These are phyloP conservation scores for Hypsizygus marmoreus DNA, from an alignment of 768 basidiomycete genomes.

Conservation along the genomic window DNA sequence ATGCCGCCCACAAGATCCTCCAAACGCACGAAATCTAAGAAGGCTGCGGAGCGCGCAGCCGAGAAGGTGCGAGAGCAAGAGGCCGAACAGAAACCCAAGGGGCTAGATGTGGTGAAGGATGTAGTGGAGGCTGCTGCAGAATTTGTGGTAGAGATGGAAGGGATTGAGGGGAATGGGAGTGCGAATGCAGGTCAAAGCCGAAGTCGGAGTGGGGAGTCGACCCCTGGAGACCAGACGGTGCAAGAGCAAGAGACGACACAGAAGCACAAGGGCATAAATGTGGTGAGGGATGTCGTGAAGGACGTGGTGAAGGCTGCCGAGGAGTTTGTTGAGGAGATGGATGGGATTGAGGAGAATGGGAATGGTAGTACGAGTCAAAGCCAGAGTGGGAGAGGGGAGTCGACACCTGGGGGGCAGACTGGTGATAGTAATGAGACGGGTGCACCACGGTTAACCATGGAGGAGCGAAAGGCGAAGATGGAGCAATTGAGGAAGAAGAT, in stretches of 20 bases:
- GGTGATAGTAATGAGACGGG: constrained; percentile 17
- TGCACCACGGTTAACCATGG: constrained; percentile 48
- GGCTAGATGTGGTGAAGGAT: not conserved
- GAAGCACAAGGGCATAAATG: too few relatives aligned
- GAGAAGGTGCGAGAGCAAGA: constrained; percentile 1
- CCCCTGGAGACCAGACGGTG: constrained; percentile 22
- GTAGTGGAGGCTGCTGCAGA: constrained; percentile 1
- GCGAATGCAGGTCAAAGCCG: not conserved
- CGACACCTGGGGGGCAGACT: constrained; percentile 21
- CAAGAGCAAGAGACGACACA: constrained; percentile 14
- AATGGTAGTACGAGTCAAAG: constrained; percentile 1
- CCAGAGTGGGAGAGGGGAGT: constrained; percentile 13
- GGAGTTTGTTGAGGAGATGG: constrained; percentile 32
- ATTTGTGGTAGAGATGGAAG: constrained; percentile 31
- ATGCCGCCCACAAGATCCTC: constrained; percentile 15
- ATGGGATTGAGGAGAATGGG: constrained; percentile 22
- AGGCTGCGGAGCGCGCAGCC: not conserved
- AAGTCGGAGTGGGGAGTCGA: constrained; percentile 15
- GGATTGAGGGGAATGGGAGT: constrained; percentile 22
- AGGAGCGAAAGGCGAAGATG: constrained; percentile 77
- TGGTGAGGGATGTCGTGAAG: too few relatives aligned
- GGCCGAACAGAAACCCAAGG: not conserved
- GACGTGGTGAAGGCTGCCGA: constrained; percentile 29
- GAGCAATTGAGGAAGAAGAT: constrained; percentile 76
- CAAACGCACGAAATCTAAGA: constrained; percentile 10